phyloP scores from a whole-genome alignment of 2,329 filamentous ascomycete species.

The Calonectria leucothoes region DNA sequence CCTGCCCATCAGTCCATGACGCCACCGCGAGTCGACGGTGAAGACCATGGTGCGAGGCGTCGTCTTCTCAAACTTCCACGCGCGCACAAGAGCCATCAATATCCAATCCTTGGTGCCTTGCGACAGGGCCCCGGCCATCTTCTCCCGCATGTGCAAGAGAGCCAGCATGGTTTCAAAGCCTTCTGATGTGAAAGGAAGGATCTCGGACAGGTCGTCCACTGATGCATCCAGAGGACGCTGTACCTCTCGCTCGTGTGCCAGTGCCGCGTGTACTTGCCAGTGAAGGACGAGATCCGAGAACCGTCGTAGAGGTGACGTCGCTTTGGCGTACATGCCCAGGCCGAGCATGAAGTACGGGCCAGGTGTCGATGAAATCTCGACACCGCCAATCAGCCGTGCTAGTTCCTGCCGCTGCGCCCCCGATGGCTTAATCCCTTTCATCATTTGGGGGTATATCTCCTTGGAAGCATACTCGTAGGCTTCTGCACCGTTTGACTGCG shows the following conservation, averaged over 20 bases:
- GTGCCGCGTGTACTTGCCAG: slow-evolving; percentile 73
- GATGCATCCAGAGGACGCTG: slow-evolving; percentile 39
- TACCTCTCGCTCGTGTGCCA: slow-evolving; percentile 58
- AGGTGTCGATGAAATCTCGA: slow-evolving; percentile 64
- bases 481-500: slow-evolving; percentile 47
- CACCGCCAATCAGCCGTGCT: slow-evolving; percentile 55
- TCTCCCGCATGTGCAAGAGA: slow-evolving; percentile 64
- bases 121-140: slow-evolving; percentile 58
- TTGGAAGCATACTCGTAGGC: slow-evolving; percentile 51
- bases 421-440: slow-evolving; percentile 47
- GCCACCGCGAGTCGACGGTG: slow-evolving; percentile 54
- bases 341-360: slow-evolving; percentile 69
- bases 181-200: slow-evolving; percentile 59
- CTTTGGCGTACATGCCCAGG: slow-evolving; percentile 70
- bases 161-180: slow-evolving; percentile 60
- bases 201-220: slow-evolving; percentile 45
- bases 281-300: slow-evolving; percentile 72
- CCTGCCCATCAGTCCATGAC: slow-evolving; percentile 51
- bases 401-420: slow-evolving; percentile 45
- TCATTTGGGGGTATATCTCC: slow-evolving; percentile 49
- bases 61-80: slow-evolving; percentile 65
- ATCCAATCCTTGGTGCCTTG: slow-evolving; percentile 65
- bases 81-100: slow-evolving; percentile 69
- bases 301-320: slow-evolving; percentile 74
- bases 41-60: slow-evolving; percentile 63